These are phyloP conservation scores for Bipolaris sorokiniana DNA, from an alignment of 2,329 filamentous ascomycete genomes.

Conservation along the genomic window DNA sequence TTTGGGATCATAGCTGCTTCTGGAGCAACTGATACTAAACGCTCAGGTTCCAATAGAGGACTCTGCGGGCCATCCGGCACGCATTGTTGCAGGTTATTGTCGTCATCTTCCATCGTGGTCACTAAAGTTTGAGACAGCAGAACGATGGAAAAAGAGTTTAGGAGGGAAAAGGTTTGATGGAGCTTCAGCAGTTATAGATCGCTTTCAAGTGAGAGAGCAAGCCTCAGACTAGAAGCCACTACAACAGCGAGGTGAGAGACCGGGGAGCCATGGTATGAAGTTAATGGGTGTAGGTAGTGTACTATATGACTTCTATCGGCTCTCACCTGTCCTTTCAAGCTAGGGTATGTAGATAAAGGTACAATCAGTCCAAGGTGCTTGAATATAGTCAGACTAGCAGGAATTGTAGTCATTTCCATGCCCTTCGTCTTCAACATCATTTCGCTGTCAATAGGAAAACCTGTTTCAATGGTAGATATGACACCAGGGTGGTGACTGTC, in stretches of 20 bases:
- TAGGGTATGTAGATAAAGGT: too few relatives aligned
- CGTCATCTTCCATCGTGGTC: not conserved
- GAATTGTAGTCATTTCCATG: constrained; percentile 54
- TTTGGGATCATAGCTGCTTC: not conserved
- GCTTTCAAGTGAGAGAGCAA: not conserved
- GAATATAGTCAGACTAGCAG: not conserved
- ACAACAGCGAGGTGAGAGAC: constrained; percentile 1
- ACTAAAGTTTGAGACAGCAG: not conserved
- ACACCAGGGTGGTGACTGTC: constrained; percentile 8
- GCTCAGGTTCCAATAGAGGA: constrained; percentile 6
- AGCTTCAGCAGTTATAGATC: not conserved
- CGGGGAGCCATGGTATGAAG: not conserved
- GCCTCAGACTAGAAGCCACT: not conserved
- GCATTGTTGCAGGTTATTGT: not conserved
- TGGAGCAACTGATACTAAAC: not conserved
- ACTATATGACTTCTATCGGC: too few relatives aligned
- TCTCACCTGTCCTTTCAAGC: too few relatives aligned
- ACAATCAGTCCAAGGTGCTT: too few relatives aligned
- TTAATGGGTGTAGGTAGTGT: too few relatives aligned
- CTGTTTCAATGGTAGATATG: not conserved
- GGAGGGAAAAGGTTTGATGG: not conserved
- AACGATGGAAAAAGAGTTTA: not conserved
- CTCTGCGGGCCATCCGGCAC: not conserved
- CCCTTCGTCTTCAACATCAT: constrained; percentile 49
- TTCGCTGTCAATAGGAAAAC: constrained; percentile 16